Percentiles rank a stretch among this genome's conserved stretches.
Evolutionary conservation across 2,329 filamentous ascomycete species (phyloP).

Genomic region (Triangularia verruculosa): DNA sequence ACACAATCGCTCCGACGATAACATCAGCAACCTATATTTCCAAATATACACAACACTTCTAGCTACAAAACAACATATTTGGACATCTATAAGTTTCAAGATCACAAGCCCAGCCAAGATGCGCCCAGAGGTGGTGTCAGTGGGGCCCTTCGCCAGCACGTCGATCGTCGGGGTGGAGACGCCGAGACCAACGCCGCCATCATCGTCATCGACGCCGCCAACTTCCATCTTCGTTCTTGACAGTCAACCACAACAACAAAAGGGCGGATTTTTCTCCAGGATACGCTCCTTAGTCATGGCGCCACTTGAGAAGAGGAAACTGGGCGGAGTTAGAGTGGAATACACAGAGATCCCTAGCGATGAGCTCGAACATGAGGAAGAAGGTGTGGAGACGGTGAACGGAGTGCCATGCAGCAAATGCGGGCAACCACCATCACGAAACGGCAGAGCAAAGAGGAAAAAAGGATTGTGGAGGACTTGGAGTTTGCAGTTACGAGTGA

Average conservation of each 20-base stretch:
- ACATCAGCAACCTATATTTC: background rate
- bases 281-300: background rate
- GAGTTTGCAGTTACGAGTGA: background rate
- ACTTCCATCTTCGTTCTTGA: background rate
- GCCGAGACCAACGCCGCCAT: background rate
- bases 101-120: background rate
- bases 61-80: background rate
- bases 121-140: background rate
- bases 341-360: background rate
- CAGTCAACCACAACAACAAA: background rate
- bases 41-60: background rate
- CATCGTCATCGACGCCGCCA: background rate
- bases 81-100: background rate
- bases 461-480: background rate
- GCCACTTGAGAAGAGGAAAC: background rate
- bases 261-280: background rate
- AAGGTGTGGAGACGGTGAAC: constrained; percentile 1
- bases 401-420: background rate
- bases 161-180: background rate
- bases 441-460: background rate
- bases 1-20: background rate
- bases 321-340: background rate
- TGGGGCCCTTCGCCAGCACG: background rate
- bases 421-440: background rate
- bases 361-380: background rate